phyloP scores from a whole-genome alignment of 306 rosid genomes.

The Senna siamea region DNA sequence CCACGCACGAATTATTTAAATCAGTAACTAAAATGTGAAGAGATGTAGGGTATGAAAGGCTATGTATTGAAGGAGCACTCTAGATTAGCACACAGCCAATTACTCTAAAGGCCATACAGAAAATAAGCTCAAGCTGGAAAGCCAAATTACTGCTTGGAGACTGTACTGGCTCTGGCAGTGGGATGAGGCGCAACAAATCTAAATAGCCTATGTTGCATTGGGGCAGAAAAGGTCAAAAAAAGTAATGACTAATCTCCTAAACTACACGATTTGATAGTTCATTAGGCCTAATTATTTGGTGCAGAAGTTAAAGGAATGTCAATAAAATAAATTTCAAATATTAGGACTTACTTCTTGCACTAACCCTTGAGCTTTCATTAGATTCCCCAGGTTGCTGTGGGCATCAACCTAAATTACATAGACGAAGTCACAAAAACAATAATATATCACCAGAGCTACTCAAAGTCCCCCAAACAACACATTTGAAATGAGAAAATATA shows the following conservation, averaged over 20 bases:
- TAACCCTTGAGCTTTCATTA: constrained; percentile 58
- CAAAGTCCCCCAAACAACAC: constrained; percentile 5
- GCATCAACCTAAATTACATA: constrained; percentile 49
- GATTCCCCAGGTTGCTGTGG: constrained; percentile 58
- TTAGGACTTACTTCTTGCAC: constrained; percentile 82
- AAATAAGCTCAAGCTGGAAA: constrained; percentile 32
- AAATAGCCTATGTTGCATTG: constrained; percentile 24
- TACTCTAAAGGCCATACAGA: constrained; percentile 31
- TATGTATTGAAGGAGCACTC: constrained; percentile 57
- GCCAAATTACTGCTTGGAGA: constrained; percentile 26
- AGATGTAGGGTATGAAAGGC: constrained; percentile 51
- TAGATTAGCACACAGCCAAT: constrained; percentile 36
- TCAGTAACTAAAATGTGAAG: constrained; percentile 67
- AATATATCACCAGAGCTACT: constrained; percentile 1
- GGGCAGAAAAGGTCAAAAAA: constrained; percentile 26
- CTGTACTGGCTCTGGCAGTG: constrained; percentile 32
- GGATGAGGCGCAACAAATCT: constrained; percentile 18
- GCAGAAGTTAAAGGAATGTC: constrained; percentile 20
- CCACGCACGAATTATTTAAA: constrained; percentile 77
- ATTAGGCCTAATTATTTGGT: background rate
- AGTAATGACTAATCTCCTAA: constrained; percentile 14
- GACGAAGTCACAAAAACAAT: constrained; percentile 13
- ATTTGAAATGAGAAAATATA: background rate
- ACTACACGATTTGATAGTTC: constrained; percentile 17
- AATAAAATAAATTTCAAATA: constrained; percentile 21